phyloP scores from a whole-genome alignment of 129 eudicot genomes.

The Chrysanthemum makinoi region DNA sequence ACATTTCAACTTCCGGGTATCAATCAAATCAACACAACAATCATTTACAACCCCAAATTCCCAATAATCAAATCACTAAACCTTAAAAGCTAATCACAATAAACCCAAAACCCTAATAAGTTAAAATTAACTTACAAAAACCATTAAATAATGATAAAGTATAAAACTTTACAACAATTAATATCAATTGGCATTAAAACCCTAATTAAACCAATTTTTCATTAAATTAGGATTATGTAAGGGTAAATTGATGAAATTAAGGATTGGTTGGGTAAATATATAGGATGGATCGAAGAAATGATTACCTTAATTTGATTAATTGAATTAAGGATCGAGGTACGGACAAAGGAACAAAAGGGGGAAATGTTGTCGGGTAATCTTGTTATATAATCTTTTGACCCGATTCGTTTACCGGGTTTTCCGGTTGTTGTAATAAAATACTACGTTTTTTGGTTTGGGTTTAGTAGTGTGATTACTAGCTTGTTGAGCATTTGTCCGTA shows the following conservation, averaged over 20 bases:
- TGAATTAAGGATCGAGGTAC: not conserved
- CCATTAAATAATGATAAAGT: not conserved
- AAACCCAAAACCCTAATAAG: not conserved
- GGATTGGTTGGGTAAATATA: not conserved
- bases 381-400: not conserved
- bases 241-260: not conserved
- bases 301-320: not conserved
- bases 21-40: too few relatives aligned
- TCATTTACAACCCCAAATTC: too few relatives aligned
- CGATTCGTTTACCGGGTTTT: not conserved
- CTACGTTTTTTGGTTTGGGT: too few relatives aligned
- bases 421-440: too few relatives aligned
- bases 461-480: too few relatives aligned
- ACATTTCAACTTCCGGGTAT: too few relatives aligned
- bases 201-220: constrained; percentile 22
- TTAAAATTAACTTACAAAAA: constrained; percentile 11
- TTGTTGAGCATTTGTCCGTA: too few relatives aligned
- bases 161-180: not conserved
- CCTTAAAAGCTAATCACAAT: too few relatives aligned
- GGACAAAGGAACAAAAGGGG: not conserved
- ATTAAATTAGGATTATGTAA: constrained; percentile 11
- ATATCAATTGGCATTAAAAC: constrained; percentile 15
- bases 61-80: too few relatives aligned
- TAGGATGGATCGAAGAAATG: constrained; percentile 9
- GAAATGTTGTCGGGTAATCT: not conserved